A percentile compares a stretch with the other conserved stretches of the same genome.
These are phyloP conservation scores for Xylaria sp. DNA, from an alignment of 2,329 filamentous ascomycete species.

Conservation along the genomic window DNA sequence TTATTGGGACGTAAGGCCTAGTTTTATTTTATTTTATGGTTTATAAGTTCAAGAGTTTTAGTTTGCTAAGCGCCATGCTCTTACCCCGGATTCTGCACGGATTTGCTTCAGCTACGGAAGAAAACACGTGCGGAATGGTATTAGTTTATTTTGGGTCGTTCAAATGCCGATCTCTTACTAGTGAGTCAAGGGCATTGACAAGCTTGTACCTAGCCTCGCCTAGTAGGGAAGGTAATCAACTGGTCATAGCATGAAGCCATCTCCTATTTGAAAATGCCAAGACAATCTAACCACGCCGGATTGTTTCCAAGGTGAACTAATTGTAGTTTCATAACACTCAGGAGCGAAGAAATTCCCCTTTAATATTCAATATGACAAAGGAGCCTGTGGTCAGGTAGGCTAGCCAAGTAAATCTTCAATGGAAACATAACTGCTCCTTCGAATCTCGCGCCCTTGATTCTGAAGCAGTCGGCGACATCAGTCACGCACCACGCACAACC, in stretches of 20 bases:
- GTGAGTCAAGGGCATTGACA: not conserved
- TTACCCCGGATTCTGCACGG: slow-evolving; percentile 24
- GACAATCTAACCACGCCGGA: not conserved
- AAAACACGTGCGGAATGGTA: not conserved
- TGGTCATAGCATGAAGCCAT: not conserved
- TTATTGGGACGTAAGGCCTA: not conserved
- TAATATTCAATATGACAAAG: not conserved
- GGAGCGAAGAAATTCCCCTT: not conserved
- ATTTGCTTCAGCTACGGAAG: not conserved
- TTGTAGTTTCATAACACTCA: slow-evolving; percentile 10
- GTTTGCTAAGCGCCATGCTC: not conserved
- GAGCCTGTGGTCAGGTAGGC: not conserved
- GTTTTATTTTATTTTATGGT: not conserved
- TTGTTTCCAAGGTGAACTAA: slow-evolving; percentile 4
- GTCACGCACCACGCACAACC: not conserved
- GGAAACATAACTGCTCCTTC: not conserved
- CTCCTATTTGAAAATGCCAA: slow-evolving; percentile 1
- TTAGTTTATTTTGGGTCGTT: slow-evolving; percentile 5
- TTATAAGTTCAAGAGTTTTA: not conserved
- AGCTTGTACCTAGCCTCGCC: not conserved
- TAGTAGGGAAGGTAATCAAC: slow-evolving; percentile 8
- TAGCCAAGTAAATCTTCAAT: not conserved
- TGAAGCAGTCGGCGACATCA: not conserved
- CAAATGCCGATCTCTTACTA: slow-evolving; percentile 10
- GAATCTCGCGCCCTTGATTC: not conserved